Base-by-base conservation (phyloP, 1,139 yeast species). In the Geotrichum reessii region DNA sequence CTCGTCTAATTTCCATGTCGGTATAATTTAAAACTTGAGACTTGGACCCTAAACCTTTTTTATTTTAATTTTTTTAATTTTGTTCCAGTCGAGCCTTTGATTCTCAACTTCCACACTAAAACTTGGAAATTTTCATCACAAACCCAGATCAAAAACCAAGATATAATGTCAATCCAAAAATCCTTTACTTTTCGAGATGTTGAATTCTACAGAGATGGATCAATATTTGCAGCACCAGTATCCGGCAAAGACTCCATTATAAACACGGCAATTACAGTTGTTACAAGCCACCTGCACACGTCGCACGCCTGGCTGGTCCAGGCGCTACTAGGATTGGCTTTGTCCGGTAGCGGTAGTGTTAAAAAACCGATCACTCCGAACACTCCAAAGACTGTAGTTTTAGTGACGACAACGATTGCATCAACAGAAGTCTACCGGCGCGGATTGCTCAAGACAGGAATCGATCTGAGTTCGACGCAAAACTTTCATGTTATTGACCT, bases 221-320 rank as follows among this genome's bases (percentile, higher is more conserved):
- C 82, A 1, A 74, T 85, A 12, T 61, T 69, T 72, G 25, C 72
- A 63, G 59, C 40, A 63, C 67, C 58, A 65, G 68, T 66, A 71
- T 62, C 47, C 72, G 71, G 66, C 17, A n/a, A 11, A 12, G 40
- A 33, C 7, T 12, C 17, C n/a, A 33, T 5, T 17, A 24, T n/a
- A 12, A 33, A 17, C 42, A 14, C 12, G 12, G 28, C 14, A 2
- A 33, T 25, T n/a, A 25, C 46, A 4, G 19, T 25, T 83, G 47
- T 75, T 81, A 1, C 66, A 82, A 1, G 72, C 87, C 1, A 78
- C 88, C 0, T 80, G 85, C 62, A 75, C 78, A 1, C 81, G 0
- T 78, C 83, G 21, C 85, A 95, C 1, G 69, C 81, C 4, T 88
- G 95, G 95, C 73, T 87, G 40, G 68, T 81, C 12, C 53, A 53